Conservation (phyloP, 345 rosid genomes). For the Citrus glauca region DNA sequence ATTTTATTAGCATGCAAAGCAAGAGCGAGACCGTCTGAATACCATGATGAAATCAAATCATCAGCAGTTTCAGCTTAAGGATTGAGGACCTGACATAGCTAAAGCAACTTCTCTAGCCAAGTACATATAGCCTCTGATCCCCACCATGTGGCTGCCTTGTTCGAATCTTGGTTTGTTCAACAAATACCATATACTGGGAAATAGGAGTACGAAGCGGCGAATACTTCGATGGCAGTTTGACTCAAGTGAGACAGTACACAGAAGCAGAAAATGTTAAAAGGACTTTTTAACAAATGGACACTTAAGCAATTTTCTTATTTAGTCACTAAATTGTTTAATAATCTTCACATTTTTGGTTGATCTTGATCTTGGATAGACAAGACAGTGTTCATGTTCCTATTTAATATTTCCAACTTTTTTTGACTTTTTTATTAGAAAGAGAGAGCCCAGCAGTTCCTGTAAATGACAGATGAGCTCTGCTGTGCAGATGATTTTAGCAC, state of each 20-base stretch:
- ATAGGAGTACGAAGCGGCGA: neutral
- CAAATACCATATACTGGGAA: neutral
- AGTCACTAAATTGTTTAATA: too few relatives aligned
- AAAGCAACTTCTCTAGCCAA: neutral
- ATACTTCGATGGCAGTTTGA: neutral
- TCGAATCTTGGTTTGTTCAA: slow-evolving; percentile 9
- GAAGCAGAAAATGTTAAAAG: neutral
- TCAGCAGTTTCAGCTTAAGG: neutral
- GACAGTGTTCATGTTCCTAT: neutral
- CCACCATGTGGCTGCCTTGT: slow-evolving; percentile 8
- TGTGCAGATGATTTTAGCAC: neutral
- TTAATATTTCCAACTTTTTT: neutral
- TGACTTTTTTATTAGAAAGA: neutral
- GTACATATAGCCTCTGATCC: neutral
- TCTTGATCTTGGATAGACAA: neutral
- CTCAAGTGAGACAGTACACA: neutral
- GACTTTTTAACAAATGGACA: neutral
- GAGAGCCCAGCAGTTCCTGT: neutral
- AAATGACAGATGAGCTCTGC: neutral
- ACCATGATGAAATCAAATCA: slow-evolving; percentile 7
- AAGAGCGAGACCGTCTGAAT: neutral
- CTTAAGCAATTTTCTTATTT: neutral
- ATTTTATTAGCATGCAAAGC: neutral
- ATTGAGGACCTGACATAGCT: slow-evolving; percentile 4
- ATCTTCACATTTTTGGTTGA: neutral